Evolutionary conservation across 345 rosid species (phyloP).

Genomic region (Trapa bicornis): DNA sequence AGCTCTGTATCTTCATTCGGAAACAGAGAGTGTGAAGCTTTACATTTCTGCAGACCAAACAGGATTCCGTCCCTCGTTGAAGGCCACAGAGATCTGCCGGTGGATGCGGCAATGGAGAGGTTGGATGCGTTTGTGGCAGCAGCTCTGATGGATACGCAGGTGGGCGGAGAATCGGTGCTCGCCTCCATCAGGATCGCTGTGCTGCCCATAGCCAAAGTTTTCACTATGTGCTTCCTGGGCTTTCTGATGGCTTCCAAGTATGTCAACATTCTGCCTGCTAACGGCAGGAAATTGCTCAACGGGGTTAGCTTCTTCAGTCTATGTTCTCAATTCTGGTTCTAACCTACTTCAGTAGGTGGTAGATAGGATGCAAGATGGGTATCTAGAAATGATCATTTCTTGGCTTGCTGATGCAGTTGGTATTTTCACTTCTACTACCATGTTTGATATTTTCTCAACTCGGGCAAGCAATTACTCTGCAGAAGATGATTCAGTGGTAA

Average conservation of each 20-base stretch:
- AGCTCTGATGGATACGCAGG: conserved; percentile 21
- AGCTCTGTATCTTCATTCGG: no score
- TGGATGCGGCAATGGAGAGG: conserved; percentile 3
- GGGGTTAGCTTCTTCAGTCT: conserved; percentile 22
- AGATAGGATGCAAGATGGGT: background rate
- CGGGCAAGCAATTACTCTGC: conserved; percentile 77
- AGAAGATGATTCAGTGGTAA: conserved; percentile 86
- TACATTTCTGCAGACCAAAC: no score
- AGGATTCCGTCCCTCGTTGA: background rate
- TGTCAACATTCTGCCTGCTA: conserved; percentile 82
- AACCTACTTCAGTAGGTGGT: no score
- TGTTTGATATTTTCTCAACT: conserved; percentile 95
- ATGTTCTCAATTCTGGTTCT: background rate
- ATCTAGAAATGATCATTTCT: background rate
- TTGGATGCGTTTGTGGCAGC: conserved; percentile 31
- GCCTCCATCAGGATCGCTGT: conserved; percentile 78
- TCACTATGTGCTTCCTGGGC: conserved; percentile 89
- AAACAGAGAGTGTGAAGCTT: no score
- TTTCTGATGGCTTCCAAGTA: conserved; percentile 96
- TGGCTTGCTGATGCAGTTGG: conserved; percentile 43
- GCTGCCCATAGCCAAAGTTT: conserved; percentile 89
- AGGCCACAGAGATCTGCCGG: background rate
- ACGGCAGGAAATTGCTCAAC: conserved; percentile 78
- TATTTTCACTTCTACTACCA: conserved; percentile 93
- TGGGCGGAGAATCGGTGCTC: conserved; percentile 39